Evolutionary conservation across 176 grass and related monocot genomes (phyloP).

Genomic region (Oryza meridionalis): DNA sequence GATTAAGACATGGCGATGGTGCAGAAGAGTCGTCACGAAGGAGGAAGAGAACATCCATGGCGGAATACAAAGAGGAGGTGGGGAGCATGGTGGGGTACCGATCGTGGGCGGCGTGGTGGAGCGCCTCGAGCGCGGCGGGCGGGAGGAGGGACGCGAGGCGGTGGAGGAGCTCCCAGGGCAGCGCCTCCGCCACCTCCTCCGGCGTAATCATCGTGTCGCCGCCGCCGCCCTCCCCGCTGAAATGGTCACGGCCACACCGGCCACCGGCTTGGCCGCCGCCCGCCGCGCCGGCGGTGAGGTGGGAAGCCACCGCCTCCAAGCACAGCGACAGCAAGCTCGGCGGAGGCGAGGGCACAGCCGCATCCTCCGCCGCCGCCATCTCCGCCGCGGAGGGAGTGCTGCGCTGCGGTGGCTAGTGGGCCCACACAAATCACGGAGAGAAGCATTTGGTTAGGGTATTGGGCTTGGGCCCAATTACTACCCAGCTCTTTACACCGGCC

Average conservation of each 20-base stretch:
- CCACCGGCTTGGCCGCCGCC: not conserved
- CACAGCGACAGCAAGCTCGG: constrained; percentile 47
- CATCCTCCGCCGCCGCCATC: not conserved
- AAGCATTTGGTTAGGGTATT: no score
- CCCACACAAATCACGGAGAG: no score
- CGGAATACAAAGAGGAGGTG: not conserved
- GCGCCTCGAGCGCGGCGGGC: constrained; percentile 55
- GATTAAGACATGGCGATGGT: not conserved
- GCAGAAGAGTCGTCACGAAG: not conserved
- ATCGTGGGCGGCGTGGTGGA: constrained; percentile 48
- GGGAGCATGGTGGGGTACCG: not conserved
- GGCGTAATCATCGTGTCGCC: not conserved
- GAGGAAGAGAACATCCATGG: not conserved
- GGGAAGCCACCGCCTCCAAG: constrained; percentile 6
- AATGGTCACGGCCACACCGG: not conserved
- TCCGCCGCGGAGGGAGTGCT: not conserved
- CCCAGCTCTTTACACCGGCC: no score
- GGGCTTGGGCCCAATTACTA: no score
- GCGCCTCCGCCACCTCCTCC: constrained; percentile 35
- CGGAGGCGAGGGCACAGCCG: not conserved
- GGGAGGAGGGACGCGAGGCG: constrained; percentile 31
- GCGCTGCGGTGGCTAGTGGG: no score
- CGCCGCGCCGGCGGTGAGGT: not conserved
- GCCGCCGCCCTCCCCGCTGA: not conserved
- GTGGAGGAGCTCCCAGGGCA: constrained; percentile 44